Evolutionary conservation across 2,329 filamentous ascomycete genomes (phyloP).

Genomic region (Aphanoascus verrucosus): DNA sequence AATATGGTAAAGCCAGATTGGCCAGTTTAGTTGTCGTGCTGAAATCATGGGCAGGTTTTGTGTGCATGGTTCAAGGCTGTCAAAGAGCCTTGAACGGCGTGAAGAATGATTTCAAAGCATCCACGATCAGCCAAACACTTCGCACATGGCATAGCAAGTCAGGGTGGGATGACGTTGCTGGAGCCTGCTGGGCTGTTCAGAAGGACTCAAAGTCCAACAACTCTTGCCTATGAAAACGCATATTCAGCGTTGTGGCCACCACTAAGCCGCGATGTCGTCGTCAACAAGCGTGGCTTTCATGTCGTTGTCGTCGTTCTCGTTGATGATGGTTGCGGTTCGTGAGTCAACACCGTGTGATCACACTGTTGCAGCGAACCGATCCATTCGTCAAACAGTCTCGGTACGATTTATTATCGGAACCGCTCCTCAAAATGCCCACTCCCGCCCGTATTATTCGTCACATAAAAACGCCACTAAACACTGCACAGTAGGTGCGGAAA

Average conservation of each 20-base stretch:
- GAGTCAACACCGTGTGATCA: neutral
- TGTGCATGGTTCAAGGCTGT: neutral
- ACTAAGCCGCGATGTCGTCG: neutral
- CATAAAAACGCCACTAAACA: neutral
- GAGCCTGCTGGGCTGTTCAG: too few species aligned
- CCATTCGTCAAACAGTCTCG: neutral
- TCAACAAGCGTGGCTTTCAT: neutral
- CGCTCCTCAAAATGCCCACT: too few species aligned
- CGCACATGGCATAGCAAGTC: too few species aligned
- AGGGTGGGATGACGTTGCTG: too few species aligned
- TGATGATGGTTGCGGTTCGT: neutral
- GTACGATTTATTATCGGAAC: neutral
- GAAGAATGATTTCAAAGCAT: neutral
- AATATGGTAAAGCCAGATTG: neutral
- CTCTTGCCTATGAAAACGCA: too few species aligned
- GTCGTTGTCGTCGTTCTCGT: neutral
- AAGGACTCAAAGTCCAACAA: too few species aligned
- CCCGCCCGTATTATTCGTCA: neutral
- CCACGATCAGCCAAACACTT: neutral
- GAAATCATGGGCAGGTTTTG: neutral
- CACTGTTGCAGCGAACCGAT: conserved; percentile 2
- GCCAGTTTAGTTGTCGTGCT: neutral
- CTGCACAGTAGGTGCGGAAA: too few species aligned
- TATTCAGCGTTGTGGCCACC: too few species aligned
- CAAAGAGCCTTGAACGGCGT: neutral